Conservation (phyloP, 2,329 filamentous ascomycete species). For the Aspergillus chevalieri region DNA sequence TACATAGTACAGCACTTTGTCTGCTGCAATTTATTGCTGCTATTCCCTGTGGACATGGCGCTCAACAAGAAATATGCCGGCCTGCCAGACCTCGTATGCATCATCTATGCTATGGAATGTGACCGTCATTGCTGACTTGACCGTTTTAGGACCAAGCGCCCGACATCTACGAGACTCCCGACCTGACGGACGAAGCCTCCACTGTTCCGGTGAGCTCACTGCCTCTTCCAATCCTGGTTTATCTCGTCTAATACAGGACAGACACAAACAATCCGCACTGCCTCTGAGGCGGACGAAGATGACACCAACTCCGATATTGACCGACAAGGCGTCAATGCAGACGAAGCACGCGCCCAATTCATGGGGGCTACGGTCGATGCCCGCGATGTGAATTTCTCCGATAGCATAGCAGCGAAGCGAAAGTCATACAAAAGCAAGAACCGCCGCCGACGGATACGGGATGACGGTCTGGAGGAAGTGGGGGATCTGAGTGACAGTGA, state of each 20-base stretch:
- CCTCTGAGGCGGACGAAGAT: conserved; percentile 54
- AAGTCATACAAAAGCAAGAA: conserved; percentile 76
- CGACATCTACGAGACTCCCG: conserved; percentile 94
- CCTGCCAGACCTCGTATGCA: conserved; percentile 66
- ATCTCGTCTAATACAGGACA: conserved; percentile 20
- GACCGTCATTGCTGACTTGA: background rate
- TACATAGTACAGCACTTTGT: too few species aligned
- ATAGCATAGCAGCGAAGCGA: conserved; percentile 74
- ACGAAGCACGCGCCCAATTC: conserved; percentile 76
- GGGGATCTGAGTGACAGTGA: conserved; percentile 75
- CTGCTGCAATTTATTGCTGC: background rate
- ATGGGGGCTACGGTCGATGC: conserved; percentile 69
- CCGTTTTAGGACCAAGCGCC: conserved; percentile 72
- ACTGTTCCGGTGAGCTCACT: conserved; percentile 63
- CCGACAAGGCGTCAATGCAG: conserved; percentile 66
- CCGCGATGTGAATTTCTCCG: conserved; percentile 77
- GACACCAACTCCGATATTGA: conserved; percentile 58
- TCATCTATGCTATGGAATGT: background rate
- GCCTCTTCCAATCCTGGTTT: background rate
- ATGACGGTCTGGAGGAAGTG: conserved; percentile 51
- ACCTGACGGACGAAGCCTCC: conserved; percentile 82
- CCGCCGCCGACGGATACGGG: conserved; percentile 51
- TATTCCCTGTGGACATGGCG: conserved; percentile 50
- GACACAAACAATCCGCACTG: conserved; percentile 51
- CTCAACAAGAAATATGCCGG: conserved; percentile 76